Base-by-base conservation (phyloP, 192 early-diverging fungal genomes). In the Coemansia erecta region DNA sequence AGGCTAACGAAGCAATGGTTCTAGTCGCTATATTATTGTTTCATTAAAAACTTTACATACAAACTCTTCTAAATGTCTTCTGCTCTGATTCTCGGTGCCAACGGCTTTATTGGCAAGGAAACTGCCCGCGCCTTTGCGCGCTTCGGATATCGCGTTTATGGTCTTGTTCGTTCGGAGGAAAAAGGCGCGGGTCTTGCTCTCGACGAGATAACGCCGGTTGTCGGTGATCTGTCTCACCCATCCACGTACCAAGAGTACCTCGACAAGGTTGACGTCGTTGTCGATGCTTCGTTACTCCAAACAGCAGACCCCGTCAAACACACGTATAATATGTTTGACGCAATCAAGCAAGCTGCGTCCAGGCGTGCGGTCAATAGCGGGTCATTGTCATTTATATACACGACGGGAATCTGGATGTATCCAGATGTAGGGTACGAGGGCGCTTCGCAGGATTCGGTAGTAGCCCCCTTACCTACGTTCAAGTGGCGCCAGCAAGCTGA, bases 91-190 rank as follows among this genome's bases (percentile, higher is more conserved):
- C 13, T 61, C 40, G 60, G 60, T 26, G 60, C 60, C 49, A 61
- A 37, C 31, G 60, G 60, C 15, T 61, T 33, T 26, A 61, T 43
- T 53, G 58, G 58, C 58, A 60, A 60, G 35, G 58, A 60, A 13
- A 45, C 46, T 15, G 44, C 58, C 7, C 58, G 58, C 19, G 58
- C 58, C 47, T 60, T 60, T 40, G 46, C 58, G 28, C 58, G 58
- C 14, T 42, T 28, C n/a, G 57, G 57, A 12, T 59, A 46, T 31
- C 26, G 45, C 17, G 57, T 59, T 31, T 45, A 37, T 44, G 31
- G 44, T 21, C 45, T 59, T 14, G 57, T 59, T 6, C 57, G 57
- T 35, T 46, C 15, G 6, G 57, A 46, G 12, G 57, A 59, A 12
- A 45, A 59, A 18, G 57, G 24, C 33, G 46, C 21, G 9, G 24